Base-by-base conservation (phyloP, 1,284 basidiomycete genomes). In the Ceratobasidium sp. region DNA sequence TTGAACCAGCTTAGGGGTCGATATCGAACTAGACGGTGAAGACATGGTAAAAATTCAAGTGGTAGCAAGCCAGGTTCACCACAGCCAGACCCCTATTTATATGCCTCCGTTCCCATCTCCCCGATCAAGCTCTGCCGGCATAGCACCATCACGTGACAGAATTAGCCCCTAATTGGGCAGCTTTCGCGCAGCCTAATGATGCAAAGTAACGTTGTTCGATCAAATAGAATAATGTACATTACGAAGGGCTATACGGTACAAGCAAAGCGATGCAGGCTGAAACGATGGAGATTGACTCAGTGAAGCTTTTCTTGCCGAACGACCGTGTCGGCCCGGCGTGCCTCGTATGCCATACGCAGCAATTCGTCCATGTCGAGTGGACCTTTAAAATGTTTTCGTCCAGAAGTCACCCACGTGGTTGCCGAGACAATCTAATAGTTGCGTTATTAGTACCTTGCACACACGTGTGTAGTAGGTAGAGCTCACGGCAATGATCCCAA, bases 311-410 rank as follows among this genome's bases (percentile, higher is more conserved):
- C 54, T 71, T 50, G 24, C 22, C 29, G 54, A 15, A 59, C 24
- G 7, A 24, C 51, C 15, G 9, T 29, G 47, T 17, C 54, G 24
- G 54, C 54, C n/a, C 66, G 66, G 27, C 67, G 67, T 1, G 67
- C 67, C 24, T 59, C 54, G n/a, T 59, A 59, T 11, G 67, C 67
- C 36, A 71, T 57, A 11, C 67, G 53, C 53, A 71, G 54, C 29
- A 71, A 33, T 24, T 71, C 67, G n/a, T 78, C 81, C 57, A 85
- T 78, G 62, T 85, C 82, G n/a, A 79, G 69, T 7, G 84, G 84
- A 24, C 83, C 84, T 50, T 77, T 76, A 73, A 82, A 85, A 66
- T 81, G 73, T 73, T 82, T 83, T 41, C 81, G 78, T 0, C 82
- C 83, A 60, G 82, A 79, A 29, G 81, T 36, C 62, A 83, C 59